A percentile compares a stretch with the other conserved stretches of the same genome.
These are phyloP conservation scores for Leccinum boreale DNA, from an alignment of 768 basidiomycete genomes.

Conservation along the genomic window DNA sequence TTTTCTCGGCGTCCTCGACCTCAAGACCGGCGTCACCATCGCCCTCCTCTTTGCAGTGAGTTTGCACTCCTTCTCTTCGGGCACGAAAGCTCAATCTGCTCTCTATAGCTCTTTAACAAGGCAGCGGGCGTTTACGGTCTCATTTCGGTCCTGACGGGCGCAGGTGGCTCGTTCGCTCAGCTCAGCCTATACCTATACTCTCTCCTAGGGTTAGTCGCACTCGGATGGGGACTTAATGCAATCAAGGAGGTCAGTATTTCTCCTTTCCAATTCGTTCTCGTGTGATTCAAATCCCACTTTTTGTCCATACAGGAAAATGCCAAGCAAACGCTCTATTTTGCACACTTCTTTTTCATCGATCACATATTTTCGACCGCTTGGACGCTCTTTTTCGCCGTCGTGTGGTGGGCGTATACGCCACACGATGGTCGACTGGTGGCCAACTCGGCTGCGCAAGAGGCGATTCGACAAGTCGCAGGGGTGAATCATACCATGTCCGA, in stretches of 20 bases:
- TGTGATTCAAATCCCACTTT: slow-evolving; percentile 7
- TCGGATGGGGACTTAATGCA: slow-evolving; percentile 86
- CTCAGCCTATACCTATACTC: slow-evolving; percentile 94
- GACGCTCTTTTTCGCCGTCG: slow-evolving; percentile 87
- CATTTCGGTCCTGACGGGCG: slow-evolving; percentile 84
- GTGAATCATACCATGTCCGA: slow-evolving; percentile 55
- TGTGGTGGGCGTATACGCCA: slow-evolving; percentile 89
- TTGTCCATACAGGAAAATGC: slow-evolving; percentile 70
- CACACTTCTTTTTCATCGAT: slow-evolving; percentile 89
- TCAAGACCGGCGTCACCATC: slow-evolving; percentile 90
- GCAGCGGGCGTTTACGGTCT: slow-evolving; percentile 97
- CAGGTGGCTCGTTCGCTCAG: slow-evolving; percentile 91
- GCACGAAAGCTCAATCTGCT: slow-evolving; percentile 10
- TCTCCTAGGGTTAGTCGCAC: slow-evolving; percentile 70
- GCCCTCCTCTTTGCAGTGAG: slow-evolving; percentile 86
- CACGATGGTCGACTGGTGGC: slow-evolving; percentile 82
- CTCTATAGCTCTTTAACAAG: slow-evolving; percentile 81
- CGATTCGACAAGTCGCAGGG: slow-evolving; percentile 64
- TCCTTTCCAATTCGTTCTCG: not conserved
- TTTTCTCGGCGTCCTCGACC: slow-evolving; percentile 83
- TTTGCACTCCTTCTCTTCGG: slow-evolving; percentile 10
- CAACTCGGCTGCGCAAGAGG: slow-evolving; percentile 87
- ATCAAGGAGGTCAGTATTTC: slow-evolving; percentile 75
- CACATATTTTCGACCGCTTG: slow-evolving; percentile 87
- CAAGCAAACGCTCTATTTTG: slow-evolving; percentile 79